Conservation (phyloP, 345 rosid species). For the Fremontodendron californicum region DNA sequence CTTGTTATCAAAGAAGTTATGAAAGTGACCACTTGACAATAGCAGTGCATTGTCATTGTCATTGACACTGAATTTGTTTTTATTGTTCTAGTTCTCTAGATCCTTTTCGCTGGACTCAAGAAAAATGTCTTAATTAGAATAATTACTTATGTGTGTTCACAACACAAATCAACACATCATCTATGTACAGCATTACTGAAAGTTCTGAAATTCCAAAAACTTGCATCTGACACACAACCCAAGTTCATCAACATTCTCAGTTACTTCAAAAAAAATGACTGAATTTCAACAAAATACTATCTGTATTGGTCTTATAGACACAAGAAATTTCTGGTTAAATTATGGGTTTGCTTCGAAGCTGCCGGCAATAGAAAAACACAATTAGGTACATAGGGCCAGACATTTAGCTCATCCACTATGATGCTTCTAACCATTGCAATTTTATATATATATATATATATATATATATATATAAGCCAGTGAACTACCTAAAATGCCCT, state of each 20-base stretch:
- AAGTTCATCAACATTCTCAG: background rate
- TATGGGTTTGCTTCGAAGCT: too few species aligned
- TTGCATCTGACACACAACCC: too few species aligned
- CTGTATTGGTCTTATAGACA: background rate
- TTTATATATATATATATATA: too few species aligned
- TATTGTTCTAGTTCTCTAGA: background rate
- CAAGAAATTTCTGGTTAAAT: background rate
- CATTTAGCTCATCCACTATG: too few species aligned
- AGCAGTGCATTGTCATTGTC: background rate
- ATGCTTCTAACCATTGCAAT: too few species aligned
- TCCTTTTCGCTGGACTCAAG: background rate
- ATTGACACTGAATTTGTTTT: background rate
- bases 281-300: background rate
- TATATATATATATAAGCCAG: background rate
- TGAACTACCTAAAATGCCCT: too few species aligned
- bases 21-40: background rate
- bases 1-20: background rate
- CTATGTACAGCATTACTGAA: background rate
- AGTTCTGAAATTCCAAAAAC: background rate
- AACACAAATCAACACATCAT: background rate
- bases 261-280: background rate
- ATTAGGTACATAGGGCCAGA: too few species aligned
- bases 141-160: background rate
- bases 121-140: background rate
- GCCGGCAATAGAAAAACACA: too few species aligned